phyloP scores from a whole-genome alignment of 2,329 filamentous ascomycete genomes.

The Dactylellina parvicollis region DNA sequence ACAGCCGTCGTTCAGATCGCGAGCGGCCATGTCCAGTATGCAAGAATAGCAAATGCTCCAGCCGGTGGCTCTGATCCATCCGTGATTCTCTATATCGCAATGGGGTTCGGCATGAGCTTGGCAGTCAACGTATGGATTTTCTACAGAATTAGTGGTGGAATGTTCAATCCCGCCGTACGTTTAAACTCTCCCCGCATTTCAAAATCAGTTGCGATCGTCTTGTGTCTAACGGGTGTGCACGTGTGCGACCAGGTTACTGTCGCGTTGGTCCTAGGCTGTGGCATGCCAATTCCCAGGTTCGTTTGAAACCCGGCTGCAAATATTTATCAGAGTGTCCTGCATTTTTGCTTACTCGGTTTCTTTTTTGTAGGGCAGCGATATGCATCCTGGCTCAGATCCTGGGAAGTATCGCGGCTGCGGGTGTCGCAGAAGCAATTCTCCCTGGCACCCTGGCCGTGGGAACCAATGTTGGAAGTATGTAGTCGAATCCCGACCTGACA shows the following conservation, averaged over 20 bases:
- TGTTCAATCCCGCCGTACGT: slow-evolving; percentile 62
- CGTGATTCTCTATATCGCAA: slow-evolving; percentile 65
- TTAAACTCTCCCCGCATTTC: slow-evolving; percentile 14
- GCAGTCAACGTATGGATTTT: slow-evolving; percentile 69
- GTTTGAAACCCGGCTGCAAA: slow-evolving; percentile 1
- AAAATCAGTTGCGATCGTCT: too few species aligned
- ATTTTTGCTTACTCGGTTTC: slow-evolving; percentile 5
- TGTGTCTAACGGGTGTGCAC: too few species aligned
- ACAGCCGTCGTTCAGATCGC: slow-evolving; percentile 34
- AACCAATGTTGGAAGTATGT: slow-evolving; percentile 66
- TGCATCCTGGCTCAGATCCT: slow-evolving; percentile 64
- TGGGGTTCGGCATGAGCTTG: slow-evolving; percentile 66
- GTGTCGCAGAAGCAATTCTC: slow-evolving; percentile 69
- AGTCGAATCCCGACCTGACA: neutral
- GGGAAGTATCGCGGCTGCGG: slow-evolving; percentile 70
- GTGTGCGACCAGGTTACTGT: slow-evolving; percentile 48
- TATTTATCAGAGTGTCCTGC: slow-evolving; percentile 11
- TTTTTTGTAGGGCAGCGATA: slow-evolving; percentile 36
- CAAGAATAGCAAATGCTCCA: slow-evolving; percentile 10
- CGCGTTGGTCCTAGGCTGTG: slow-evolving; percentile 27
- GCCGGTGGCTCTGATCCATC: slow-evolving; percentile 19
- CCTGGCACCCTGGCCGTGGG: slow-evolving; percentile 68
- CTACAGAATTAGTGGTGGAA: slow-evolving; percentile 65
- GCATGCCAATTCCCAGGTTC: slow-evolving; percentile 45
- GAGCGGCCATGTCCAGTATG: slow-evolving; percentile 27